Evolutionary conservation across 352 stramenopile genomes (phyloP), one percentile per base, ranked within the genome.

Genomic region (Saprolegnia parasitica): DNA sequence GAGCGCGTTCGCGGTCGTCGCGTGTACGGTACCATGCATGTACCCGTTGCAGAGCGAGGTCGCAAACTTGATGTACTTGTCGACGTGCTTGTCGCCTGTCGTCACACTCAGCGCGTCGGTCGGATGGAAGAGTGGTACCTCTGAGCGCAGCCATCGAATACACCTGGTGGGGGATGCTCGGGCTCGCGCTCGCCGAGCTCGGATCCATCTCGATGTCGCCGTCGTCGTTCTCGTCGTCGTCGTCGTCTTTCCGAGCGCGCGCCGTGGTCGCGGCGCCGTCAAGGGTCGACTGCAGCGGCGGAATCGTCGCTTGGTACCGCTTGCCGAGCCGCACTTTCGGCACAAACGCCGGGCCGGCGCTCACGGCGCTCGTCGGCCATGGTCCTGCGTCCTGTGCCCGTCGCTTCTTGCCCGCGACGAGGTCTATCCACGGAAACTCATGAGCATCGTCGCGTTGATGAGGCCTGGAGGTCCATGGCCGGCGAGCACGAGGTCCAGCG

Each of bases 41-140:
- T 82, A 79, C 35, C 85, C 86, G 66, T 91, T 83, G n/a, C 84
- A 74, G 46, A 96, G 65, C 23, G 84, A 84, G 20, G 79, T 71
- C 61, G 84, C 87, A 55, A 96, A 74, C 73, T 86, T 84, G 56
- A 96, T 57, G 68, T 94, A 96, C 57, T 88, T 89, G 49, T 91
- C 82, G 37, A 96, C 70, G 49, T 92, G 83, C 6, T 50, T 57
- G 0, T 83, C 84, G 18, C 92, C 67, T 13, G 32, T 56, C 32
- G 23, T 67, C 18, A n/a, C n/a, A 67, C 21, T 49, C n/a, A 20
- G 21, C 6, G 29, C 8, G 20, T 58, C n/a, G 23, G 37, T 15
- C 9, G 32, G 45, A 46, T 26, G 4, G 32, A n/a, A 18, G 20
- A 52, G 39, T 42, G 29, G 26, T 49, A 73, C 39, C 49, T 50